Evolutionary conservation across 768 basidiomycete species (phyloP), one percentile per base, ranked within the genome.

Genomic region (Sporobolomyces pararoseus): DNA sequence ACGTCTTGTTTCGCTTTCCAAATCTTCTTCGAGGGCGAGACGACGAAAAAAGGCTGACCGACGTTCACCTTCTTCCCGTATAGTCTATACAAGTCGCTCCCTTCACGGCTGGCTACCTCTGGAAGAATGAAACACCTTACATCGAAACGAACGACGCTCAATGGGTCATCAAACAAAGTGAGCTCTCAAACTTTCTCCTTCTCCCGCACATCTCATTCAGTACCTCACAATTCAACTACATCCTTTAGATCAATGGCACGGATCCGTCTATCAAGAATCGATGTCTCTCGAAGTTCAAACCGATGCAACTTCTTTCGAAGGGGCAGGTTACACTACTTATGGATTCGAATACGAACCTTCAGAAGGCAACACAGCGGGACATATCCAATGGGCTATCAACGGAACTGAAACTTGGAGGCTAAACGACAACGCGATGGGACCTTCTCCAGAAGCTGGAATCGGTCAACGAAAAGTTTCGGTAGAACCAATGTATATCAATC

Each of bases 401-500:
- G 88, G 86, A 6, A 72, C 82, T 47, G 79, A 84, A 75, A 84
- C 88, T 1, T 96, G 93, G 92, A 87, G 83, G 31, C 78, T 89
- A 50, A 86, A 84, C 17, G 80, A 89, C 0, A 82, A 80, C 1
- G 81, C 89, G 3, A 80, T 92, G 25, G 89, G 86, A 3, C 80
- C 91, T 1, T 87, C 91, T 79, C 32, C 84, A 0, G 77, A 73
- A 6, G 81, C 85, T 0, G 67, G 86, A 60, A 82, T 98, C 58
- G 82, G 84, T 42, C 81, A 84, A 75, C 83, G 94, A 32, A 76
- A 92, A 16, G 86, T 86, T 61, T 82, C 90, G 4, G 91, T 94
- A 77, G 95, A 99, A 78, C 95, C 96, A 2, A 88, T 97, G 92
- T 89, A 87, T 77, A 82, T 93, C 63, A 86, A 73, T 72, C 94